A percentile compares a stretch with the other conserved stretches of the same genome.
Conservation (phyloP, 345 rosid species). For the Eucalyptus polyanthemos region DNA sequence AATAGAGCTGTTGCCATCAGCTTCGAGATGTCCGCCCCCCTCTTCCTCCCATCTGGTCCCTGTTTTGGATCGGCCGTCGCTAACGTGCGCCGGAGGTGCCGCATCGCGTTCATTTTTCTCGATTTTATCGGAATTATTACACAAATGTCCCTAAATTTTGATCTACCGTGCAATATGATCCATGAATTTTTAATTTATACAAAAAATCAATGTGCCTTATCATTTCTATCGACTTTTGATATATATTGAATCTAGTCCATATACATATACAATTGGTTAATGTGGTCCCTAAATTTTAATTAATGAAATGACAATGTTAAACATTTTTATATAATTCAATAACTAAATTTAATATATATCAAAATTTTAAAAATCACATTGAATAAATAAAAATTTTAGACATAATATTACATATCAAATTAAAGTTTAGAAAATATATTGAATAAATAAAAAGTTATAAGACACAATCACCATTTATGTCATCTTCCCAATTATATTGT, state of each 20-base stretch:
- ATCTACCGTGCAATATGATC: accelerated
- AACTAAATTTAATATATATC: accelerated
- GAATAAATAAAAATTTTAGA: accelerated
- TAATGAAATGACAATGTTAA: accelerated
- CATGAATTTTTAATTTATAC: accelerated
- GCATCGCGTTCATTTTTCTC: not conserved
- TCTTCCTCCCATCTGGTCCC: not conserved
- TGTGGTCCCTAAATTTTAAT: not conserved
- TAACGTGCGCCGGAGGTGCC: not conserved
- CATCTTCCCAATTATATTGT: not conserved
- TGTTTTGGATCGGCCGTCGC: not conserved
- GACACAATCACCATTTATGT: not conserved
- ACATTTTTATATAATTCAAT: accelerated
- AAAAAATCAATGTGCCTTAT: too few species aligned
- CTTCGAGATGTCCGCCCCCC: slow-evolving; percentile 30
- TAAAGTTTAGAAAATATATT: accelerated
- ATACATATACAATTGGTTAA: accelerated
- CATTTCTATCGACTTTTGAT: not conserved
- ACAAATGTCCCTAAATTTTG: accelerated
- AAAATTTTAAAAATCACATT: accelerated
- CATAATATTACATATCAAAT: accelerated
- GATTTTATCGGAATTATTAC: not conserved
- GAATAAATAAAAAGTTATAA: too few species aligned
- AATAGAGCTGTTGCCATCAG: not conserved
- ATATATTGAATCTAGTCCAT: accelerated